Base-by-base conservation (phyloP, 2,329 filamentous ascomycete genomes). In the Colletotrichum incanum region DNA sequence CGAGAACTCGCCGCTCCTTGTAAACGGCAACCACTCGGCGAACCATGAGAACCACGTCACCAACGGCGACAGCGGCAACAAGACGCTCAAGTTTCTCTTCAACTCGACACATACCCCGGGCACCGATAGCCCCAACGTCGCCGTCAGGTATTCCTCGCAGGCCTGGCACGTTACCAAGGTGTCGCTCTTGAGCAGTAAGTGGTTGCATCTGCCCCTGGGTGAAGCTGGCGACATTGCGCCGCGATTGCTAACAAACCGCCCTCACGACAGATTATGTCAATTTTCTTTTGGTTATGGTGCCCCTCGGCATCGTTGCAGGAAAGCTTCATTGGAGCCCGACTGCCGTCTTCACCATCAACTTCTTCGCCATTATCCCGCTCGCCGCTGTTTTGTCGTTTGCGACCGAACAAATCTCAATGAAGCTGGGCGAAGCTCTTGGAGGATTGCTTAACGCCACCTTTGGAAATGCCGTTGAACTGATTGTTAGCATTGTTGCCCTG, bases 401-500 rank as follows among this genome's bases (percentile, higher is more conserved):
- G 71, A 94, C 93, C 1, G 93, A 95, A 81, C 92, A 95, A 82
- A 89, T 95, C 72, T 91, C 92, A 3, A 85, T 88, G 18, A 92
- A 92, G 79, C 83, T 95, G 31, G 93, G 93, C 59, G 91, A 94
- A 77, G 93, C 93, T 1, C 81, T 95, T 37, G 93, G 93, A 69
- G 93, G 93, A 23, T 81, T 94, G 73, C 86, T 93, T 72, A 94
- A 94, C 80, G 92, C 93, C 37, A 94, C 93, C 0, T 94, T 94
- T 81, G 93, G 93, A 77, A 95, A 94, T 82, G 93, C 92, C 18
- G 93, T 95, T 63, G 93, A 95, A 80, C 82, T 95, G 75, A 94
- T 94, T 84, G 93, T 97, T 80, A 97, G 94, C 81, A 96, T 98
- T 76, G 93, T 98, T 75, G 96, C 96, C 23, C 88, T 99, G 56